Conservation (phyloP, 2,329 filamentous ascomycete species). For the Laburnicola sp. region DNA sequence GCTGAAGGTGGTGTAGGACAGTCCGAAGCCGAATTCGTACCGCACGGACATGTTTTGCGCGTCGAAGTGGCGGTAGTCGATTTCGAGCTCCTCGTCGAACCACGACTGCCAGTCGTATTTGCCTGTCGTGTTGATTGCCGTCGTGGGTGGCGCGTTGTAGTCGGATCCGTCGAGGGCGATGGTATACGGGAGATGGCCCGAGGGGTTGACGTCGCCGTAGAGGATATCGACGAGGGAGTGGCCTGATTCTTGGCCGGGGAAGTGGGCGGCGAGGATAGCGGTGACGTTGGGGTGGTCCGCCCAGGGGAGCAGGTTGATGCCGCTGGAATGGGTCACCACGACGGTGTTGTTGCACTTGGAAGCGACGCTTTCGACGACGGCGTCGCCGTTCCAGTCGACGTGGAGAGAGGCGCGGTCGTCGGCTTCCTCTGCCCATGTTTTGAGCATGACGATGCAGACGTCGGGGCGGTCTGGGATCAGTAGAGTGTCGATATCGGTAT, state of each 20-base stretch:
- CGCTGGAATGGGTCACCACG: slow-evolving; percentile 52
- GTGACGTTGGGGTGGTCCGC: slow-evolving; percentile 49
- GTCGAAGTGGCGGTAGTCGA: slow-evolving; percentile 60
- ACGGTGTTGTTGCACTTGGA: slow-evolving; percentile 55
- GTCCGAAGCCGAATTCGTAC: slow-evolving; percentile 45
- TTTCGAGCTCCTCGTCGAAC: slow-evolving; percentile 57
- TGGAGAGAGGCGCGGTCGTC: slow-evolving; percentile 47
- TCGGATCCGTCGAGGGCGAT: slow-evolving; percentile 72
- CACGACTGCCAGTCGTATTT: slow-evolving; percentile 50
- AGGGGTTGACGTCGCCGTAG: slow-evolving; percentile 75
- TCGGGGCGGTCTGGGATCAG: slow-evolving; percentile 41
- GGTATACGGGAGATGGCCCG: slow-evolving; percentile 82
- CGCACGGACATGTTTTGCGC: slow-evolving; percentile 29
- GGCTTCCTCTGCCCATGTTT: slow-evolving; percentile 55
- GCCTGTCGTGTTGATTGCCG: slow-evolving; percentile 45
- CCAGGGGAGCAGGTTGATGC: slow-evolving; percentile 49
- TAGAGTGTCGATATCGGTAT: slow-evolving; percentile 21
- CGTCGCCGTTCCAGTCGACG: slow-evolving; percentile 48
- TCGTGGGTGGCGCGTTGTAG: slow-evolving; percentile 50
- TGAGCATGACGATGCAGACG: slow-evolving; percentile 62
- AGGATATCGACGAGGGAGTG: slow-evolving; percentile 54
- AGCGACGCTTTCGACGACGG: slow-evolving; percentile 52
- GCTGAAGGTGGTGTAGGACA: slow-evolving; percentile 45
- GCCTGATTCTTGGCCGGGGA: slow-evolving; percentile 48
- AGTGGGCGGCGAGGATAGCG: slow-evolving; percentile 48